Percentiles rank a stretch among this genome's conserved stretches.
Conservation (phyloP, 345 rosid genomes). For the Lenwebbia sp. region DNA sequence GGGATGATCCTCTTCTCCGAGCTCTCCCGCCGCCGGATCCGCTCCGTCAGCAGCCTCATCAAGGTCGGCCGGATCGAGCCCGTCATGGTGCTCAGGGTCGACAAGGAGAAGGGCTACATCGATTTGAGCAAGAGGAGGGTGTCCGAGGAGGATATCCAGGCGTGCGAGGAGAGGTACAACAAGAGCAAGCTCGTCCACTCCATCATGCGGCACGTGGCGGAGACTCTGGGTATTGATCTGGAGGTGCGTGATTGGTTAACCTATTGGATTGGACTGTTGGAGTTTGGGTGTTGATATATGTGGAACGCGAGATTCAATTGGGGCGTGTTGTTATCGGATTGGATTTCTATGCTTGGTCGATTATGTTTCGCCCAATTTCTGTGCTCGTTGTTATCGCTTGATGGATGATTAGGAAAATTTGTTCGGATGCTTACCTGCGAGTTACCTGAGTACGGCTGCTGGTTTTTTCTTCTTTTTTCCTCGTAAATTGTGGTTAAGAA, state of each 20-base stretch:
- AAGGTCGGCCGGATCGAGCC: slow-evolving; percentile 97
- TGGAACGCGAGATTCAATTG: background rate
- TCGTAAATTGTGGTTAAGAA: background rate
- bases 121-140: slow-evolving; percentile 95
- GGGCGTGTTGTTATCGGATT: background rate
- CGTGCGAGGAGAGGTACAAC: slow-evolving; percentile 94
- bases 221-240: slow-evolving; percentile 72
- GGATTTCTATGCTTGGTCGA: background rate
- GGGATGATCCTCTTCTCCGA: slow-evolving; percentile 98
- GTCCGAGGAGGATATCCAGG: slow-evolving; percentile 85
- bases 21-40: slow-evolving; percentile 98
- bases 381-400: background rate
- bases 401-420: background rate
- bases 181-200: slow-evolving; percentile 99
- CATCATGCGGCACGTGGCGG: slow-evolving; percentile 96
- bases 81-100: slow-evolving; percentile 96
- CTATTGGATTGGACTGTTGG: background rate
- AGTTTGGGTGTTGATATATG: background rate
- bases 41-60: slow-evolving; percentile 88
- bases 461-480: background rate
- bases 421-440: background rate
- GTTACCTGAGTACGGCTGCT: background rate
- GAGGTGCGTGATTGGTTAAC: slow-evolving; percentile 39
- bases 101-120: slow-evolving; percentile 93
- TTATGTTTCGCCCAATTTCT: background rate